Evolutionary conservation across 2,329 filamentous ascomycete genomes (phyloP).

Genomic region (Beauveria pseudobassiana): DNA sequence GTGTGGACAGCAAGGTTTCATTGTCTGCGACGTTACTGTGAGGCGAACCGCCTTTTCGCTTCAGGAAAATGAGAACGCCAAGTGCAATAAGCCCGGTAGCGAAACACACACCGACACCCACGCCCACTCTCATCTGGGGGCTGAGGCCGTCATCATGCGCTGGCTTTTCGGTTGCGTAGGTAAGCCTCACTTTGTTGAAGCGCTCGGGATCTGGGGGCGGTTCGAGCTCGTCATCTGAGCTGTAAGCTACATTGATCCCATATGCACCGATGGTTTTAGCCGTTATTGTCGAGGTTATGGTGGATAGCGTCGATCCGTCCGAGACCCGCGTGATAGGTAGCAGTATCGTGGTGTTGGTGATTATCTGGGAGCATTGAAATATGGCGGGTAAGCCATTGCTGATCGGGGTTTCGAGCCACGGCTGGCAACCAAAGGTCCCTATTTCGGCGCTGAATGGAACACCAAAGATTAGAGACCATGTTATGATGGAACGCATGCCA

Average conservation of each 20-base stretch:
- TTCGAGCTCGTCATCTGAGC: background rate
- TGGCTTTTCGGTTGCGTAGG: background rate
- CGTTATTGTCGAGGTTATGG: background rate
- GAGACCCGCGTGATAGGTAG: background rate
- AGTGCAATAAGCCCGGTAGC: background rate
- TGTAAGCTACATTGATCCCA: background rate
- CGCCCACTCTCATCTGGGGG: background rate
- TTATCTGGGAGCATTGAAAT: background rate
- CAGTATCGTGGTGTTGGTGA: background rate
- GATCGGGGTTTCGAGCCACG: background rate
- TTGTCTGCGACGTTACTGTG: background rate
- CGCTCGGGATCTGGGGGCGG: background rate
- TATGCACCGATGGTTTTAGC: background rate
- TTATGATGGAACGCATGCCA: no score
- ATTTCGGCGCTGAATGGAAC: background rate
- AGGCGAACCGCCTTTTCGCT: background rate
- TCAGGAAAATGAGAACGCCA: background rate
- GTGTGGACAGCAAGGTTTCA: background rate
- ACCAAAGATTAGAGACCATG: background rate
- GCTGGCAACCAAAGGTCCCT: background rate
- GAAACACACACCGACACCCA: background rate
- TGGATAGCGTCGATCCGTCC: background rate
- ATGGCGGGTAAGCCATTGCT: background rate
- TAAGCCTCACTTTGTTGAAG: background rate
- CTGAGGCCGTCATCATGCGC: background rate